Evolutionary conservation across 768 basidiomycete genomes (phyloP).

Genomic region (Hydnomerulius pinastri): DNA sequence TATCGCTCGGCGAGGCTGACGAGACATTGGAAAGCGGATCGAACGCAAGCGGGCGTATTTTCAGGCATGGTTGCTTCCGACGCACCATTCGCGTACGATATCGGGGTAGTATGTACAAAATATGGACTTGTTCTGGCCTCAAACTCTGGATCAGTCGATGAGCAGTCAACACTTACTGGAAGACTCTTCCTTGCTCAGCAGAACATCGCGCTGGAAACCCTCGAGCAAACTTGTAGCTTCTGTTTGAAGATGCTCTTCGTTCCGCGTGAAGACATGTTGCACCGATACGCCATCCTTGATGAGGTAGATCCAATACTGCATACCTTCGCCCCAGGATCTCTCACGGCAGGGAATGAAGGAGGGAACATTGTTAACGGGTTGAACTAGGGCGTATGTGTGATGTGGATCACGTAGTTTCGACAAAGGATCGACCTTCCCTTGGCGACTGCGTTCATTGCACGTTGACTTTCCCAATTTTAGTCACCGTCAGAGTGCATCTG

Average conservation of each 20-base stretch:
- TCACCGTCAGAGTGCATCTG: not conserved
- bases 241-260: constrained; percentile 40
- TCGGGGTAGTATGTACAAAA: constrained; percentile 22
- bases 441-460: not conserved
- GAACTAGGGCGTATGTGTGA: constrained; percentile 13
- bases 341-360: constrained; percentile 12
- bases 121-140: constrained; percentile 25
- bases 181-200: constrained; percentile 19
- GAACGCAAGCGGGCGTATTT: constrained; percentile 25
- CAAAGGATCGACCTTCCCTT: constrained; percentile 23
- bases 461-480: constrained; percentile 18
- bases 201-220: constrained; percentile 39
- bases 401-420: constrained; percentile 23
- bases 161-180: constrained; percentile 18
- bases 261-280: constrained; percentile 53
- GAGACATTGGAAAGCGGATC: constrained; percentile 27
- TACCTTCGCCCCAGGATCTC: constrained; percentile 30
- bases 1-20: constrained; percentile 34
- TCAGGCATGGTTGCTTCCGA: constrained; percentile 21
- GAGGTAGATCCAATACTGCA: constrained; percentile 29
- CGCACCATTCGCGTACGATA: constrained; percentile 13
- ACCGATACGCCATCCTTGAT: constrained; percentile 26
- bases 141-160: constrained; percentile 4
- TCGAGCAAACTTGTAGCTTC: constrained; percentile 40
- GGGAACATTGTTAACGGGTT: constrained; percentile 21